These are phyloP conservation scores for Fragilariopsis cylindrus DNA, from an alignment of 108 stramenopile species.

Conservation along the genomic window DNA sequence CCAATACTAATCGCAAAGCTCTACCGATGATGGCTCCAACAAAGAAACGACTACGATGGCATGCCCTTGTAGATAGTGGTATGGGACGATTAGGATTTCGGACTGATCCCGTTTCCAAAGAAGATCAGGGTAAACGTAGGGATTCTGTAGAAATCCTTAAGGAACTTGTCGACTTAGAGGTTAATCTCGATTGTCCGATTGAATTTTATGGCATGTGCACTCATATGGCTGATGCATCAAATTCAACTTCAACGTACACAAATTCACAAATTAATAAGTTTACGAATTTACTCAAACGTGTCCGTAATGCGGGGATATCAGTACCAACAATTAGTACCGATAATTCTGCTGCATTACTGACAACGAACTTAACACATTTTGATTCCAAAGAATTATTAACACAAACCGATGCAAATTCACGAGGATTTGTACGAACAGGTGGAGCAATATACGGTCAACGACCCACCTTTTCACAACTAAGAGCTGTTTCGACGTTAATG, in stretches of 20 bases:
- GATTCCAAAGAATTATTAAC: slow-evolving; percentile 51
- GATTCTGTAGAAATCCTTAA: slow-evolving; percentile 62
- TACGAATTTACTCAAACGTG: slow-evolving; percentile 47
- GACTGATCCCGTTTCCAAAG: slow-evolving; percentile 35
- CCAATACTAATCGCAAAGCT: slow-evolving; percentile 22
- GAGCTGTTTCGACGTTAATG: slow-evolving; percentile 54
- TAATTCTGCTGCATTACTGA: slow-evolving; percentile 66
- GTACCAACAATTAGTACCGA: slow-evolving; percentile 58
- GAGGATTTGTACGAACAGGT: slow-evolving; percentile 67
- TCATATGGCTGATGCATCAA: slow-evolving; percentile 81
- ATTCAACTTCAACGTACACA: slow-evolving; percentile 40
- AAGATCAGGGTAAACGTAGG: slow-evolving; percentile 34
- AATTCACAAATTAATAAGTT: slow-evolving; percentile 60
- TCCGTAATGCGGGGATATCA: slow-evolving; percentile 54
- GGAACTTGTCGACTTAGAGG: slow-evolving; percentile 54
- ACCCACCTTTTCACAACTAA: slow-evolving; percentile 57
- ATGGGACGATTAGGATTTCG: slow-evolving; percentile 76
- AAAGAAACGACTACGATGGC: slow-evolving; percentile 58
- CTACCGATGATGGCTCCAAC: neutral
- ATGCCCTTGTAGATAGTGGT: slow-evolving; percentile 66
- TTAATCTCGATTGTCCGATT: slow-evolving; percentile 48
- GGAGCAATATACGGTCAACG: slow-evolving; percentile 78
- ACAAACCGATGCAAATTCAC: slow-evolving; percentile 42
- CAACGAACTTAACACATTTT: slow-evolving; percentile 55
- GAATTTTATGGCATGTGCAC: slow-evolving; percentile 80